Conservation (phyloP, 2,329 filamentous ascomycete species). For the Diatrype stigma region DNA sequence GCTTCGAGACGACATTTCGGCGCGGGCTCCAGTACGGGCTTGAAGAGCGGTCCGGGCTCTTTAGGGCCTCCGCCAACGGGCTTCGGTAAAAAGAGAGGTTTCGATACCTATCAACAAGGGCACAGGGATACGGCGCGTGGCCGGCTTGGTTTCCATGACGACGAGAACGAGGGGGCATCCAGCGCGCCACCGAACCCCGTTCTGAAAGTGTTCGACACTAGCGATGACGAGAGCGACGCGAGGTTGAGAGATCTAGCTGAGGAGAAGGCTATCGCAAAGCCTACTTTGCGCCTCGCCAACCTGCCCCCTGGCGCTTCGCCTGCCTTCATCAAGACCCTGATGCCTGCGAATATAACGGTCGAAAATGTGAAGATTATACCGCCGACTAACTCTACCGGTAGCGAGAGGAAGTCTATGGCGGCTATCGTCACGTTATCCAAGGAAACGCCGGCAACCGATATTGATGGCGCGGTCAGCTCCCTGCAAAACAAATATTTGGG, state of each 20-base stretch:
- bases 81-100: slow-evolving; percentile 52
- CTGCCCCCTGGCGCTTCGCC: slow-evolving; percentile 58
- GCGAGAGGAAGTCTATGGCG: slow-evolving; percentile 66
- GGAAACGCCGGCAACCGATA: slow-evolving; percentile 77
- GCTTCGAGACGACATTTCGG: slow-evolving; percentile 60
- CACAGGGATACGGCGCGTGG: slow-evolving; percentile 28
- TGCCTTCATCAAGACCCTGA: slow-evolving; percentile 54
- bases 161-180: slow-evolving; percentile 23
- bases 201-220: slow-evolving; percentile 69
- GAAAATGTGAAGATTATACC: slow-evolving; percentile 71
- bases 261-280: slow-evolving; percentile 57
- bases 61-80: slow-evolving; percentile 49
- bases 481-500: slow-evolving; percentile 83
- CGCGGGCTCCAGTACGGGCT: slow-evolving; percentile 44
- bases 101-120: slow-evolving; percentile 40
- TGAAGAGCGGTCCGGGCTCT: slow-evolving; percentile 60
- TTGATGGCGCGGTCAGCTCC: slow-evolving; percentile 72
- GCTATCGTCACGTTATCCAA: slow-evolving; percentile 78
- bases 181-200: slow-evolving; percentile 50
- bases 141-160: slow-evolving; percentile 37
- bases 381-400: slow-evolving; percentile 43
- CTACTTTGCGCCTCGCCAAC: slow-evolving; percentile 58
- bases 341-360: slow-evolving; percentile 58
- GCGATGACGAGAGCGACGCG: slow-evolving; percentile 51
- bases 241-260: slow-evolving; percentile 44